These are phyloP conservation scores for Petunia secreta DNA, from an alignment of 257 asterid genomes.

Conservation along the genomic window DNA sequence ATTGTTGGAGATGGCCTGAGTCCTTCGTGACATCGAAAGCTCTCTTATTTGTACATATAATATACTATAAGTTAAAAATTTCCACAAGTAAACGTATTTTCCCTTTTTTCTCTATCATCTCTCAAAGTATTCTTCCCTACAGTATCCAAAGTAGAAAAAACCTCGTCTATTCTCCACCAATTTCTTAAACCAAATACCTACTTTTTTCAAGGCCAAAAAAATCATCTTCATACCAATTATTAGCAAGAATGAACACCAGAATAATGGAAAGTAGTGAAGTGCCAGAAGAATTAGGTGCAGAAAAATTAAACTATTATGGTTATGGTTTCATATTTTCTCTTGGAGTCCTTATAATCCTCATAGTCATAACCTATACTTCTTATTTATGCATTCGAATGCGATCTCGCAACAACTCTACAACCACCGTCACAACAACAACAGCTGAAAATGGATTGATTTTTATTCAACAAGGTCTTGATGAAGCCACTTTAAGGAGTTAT, in stretches of 20 bases:
- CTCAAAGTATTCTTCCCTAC: background rate
- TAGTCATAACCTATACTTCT: constrained; percentile 40
- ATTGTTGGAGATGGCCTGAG: background rate
- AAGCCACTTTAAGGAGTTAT: constrained; percentile 40
- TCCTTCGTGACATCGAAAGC: background rate
- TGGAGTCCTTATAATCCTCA: constrained; percentile 35
- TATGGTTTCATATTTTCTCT: constrained; percentile 44
- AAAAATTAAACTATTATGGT: constrained; percentile 31
- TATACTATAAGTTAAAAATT: background rate
- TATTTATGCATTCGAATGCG: constrained; percentile 33
- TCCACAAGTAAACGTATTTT: background rate
- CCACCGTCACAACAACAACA: background rate
- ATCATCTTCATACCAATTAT: too few species aligned
- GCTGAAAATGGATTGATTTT: background rate
- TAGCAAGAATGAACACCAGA: background rate
- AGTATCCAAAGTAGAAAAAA: background rate
- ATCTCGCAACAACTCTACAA: background rate
- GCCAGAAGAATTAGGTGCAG: constrained; percentile 5
- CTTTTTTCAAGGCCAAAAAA: background rate
- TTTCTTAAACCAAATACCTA: background rate
- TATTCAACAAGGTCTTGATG: constrained; percentile 38
- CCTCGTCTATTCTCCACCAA: background rate
- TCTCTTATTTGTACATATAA: background rate
- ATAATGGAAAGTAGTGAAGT: background rate
- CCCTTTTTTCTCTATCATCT: background rate